Evolutionary conservation across 176 grass and related monocot species (phyloP).

Genomic region (Alopecurus myosuroides): DNA sequence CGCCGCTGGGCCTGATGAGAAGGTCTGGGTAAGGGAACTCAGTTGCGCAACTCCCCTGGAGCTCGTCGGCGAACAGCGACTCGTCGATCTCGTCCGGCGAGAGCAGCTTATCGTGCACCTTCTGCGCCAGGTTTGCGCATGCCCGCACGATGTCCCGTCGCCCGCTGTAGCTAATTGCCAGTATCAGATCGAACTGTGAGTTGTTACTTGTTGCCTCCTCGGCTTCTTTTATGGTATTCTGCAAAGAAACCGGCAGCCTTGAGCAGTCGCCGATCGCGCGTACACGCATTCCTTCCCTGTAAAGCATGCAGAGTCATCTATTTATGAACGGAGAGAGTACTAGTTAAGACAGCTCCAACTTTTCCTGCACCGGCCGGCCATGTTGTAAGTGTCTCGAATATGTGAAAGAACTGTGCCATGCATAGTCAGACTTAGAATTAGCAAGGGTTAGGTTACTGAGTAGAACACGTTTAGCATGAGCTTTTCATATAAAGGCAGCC

Average conservation of each 20-base stretch:
- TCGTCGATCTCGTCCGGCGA: slow-evolving; percentile 53
- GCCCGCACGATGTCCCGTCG: slow-evolving; percentile 49
- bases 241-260: slow-evolving; percentile 45
- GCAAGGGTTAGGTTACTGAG: no score
- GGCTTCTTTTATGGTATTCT: slow-evolving; percentile 28
- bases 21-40: slow-evolving; percentile 47
- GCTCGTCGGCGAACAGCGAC: slow-evolving; percentile 37
- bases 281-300: slow-evolving; percentile 44
- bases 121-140: slow-evolving; percentile 39
- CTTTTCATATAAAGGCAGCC: no score
- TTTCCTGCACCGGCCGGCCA: no score
- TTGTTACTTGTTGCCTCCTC: slow-evolving; percentile 42
- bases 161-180: slow-evolving; percentile 62
- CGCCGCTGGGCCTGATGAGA: slow-evolving; percentile 65
- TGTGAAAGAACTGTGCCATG: no score
- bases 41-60: slow-evolving; percentile 21
- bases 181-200: slow-evolving; percentile 26
- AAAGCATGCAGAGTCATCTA: no score
- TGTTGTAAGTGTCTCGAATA: no score
- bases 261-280: slow-evolving; percentile 49
- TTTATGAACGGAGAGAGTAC: no score
- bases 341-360: no score
- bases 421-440: no score
- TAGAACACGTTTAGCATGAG: no score
- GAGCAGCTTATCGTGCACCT: slow-evolving; percentile 30